Evolutionary conservation across 2,329 filamentous ascomycete species (phyloP).

Genomic region (Aulographum hederae): DNA sequence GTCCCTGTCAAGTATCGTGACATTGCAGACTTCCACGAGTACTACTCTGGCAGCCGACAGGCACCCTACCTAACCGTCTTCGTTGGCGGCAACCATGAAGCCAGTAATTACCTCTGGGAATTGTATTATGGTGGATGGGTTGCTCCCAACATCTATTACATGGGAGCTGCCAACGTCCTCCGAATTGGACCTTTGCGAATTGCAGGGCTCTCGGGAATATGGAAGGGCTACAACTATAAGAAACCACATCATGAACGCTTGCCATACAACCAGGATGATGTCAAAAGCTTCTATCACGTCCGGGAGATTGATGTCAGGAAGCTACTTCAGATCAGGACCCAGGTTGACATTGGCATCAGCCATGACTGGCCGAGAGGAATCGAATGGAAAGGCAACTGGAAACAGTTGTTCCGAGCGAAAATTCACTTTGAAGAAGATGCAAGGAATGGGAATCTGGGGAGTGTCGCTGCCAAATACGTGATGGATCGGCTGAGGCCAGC

Average conservation of each 20-base stretch:
- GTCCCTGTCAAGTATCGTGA: conserved; percentile 75
- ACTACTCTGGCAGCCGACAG: conserved; percentile 61
- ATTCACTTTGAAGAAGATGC: conserved; percentile 61
- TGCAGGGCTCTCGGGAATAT: conserved; percentile 81
- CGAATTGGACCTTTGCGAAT: conserved; percentile 73
- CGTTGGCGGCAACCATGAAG: conserved; percentile 89
- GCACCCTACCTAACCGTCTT: conserved; percentile 88
- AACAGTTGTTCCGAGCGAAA: conserved; percentile 54
- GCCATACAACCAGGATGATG: conserved; percentile 60
- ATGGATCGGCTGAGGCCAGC: conserved; percentile 65
- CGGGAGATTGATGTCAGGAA: conserved; percentile 85
- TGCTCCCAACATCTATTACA: conserved; percentile 90
- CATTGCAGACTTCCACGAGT: conserved; percentile 84
- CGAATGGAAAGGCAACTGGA: conserved; percentile 57
- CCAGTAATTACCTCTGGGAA: conserved; percentile 76
- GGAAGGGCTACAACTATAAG: conserved; percentile 77
- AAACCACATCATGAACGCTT: conserved; percentile 71
- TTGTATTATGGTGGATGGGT: conserved; percentile 96
- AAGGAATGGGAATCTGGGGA: conserved; percentile 57
- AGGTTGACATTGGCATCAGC: conserved; percentile 79
- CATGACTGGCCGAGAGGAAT: conserved; percentile 89
- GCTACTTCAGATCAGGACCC: conserved; percentile 63
- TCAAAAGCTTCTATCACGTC: conserved; percentile 75
- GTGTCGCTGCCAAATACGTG: conserved; percentile 57
- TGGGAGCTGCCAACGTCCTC: conserved; percentile 81